Evolutionary conservation across 306 rosid species (phyloP), one percentile per base, ranked within the genome.

Genomic region (Prunus mume): DNA sequence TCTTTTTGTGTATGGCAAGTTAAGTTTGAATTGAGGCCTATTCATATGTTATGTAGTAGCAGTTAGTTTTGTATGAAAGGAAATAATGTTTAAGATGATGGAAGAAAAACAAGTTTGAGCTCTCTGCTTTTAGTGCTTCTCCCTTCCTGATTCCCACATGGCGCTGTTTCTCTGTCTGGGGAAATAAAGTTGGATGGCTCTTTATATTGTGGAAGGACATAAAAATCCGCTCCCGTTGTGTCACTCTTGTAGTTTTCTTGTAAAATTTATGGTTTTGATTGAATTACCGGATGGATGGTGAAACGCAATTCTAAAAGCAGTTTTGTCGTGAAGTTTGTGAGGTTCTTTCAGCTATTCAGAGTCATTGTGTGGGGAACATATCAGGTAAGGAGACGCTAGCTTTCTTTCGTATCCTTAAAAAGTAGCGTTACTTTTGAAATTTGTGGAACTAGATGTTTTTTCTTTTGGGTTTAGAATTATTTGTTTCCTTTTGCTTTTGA

Each of bases 341-440:
- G 63, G 41, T 46, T 76, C 70, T 46, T 13, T 11, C 11, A 19
- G 18, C 81, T 32, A 72, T 70, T 56, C 69, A 78, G 73, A 56
- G 56, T 57, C 49, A 80, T 68, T 71, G 28, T 78, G 85, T 68
- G 81, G 90, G 86, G 88, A n/a, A n/a, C 24, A 65, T 62, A 28
- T 51, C 76, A 54, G 41, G 41, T 81, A 77, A 77, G 61, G 62
- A 74, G 58, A 30, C 13, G 78, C 61, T 14, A 50, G 65, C 70
- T 52, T 19, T 51, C 78, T 74, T 82, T 67, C 56, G 58, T 73
- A 78, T 83, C 88, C 22, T 78, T 57, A 63, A 75, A 91, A 89
- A 84, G 92, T 80, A 61, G 51, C 22, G 19, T 49, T 27, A 72
- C 92, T 89, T 91, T 89, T 68, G 78, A 73, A 77, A 72, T 64